phyloP scores from a whole-genome alignment of 345 rosid genomes.

The Raphanus sativus region DNA sequence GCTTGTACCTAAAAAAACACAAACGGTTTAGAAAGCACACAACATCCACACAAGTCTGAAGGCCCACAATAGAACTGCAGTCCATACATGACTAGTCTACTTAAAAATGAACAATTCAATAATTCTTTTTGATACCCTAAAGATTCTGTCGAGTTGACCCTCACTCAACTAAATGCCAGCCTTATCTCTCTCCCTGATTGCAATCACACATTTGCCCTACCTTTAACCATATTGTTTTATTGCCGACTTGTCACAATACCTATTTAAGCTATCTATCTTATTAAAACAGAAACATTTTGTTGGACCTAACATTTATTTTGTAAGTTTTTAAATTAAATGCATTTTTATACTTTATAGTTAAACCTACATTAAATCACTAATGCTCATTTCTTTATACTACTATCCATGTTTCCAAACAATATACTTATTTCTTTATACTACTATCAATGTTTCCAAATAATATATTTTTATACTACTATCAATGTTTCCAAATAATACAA shows the following conservation, averaged over 20 bases:
- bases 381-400: no score
- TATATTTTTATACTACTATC: no score
- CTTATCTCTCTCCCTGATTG: background rate
- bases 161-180: background rate
- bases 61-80: background rate
- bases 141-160: background rate
- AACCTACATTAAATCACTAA: no score
- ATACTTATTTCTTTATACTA: no score
- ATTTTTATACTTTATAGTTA: no score
- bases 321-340: no score
- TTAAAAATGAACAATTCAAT: background rate
- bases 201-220: slow-evolving; percentile 6
- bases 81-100: background rate
- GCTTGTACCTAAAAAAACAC: background rate
- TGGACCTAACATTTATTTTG: no score
- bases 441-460: no score
- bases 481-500: no score
- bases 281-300: no score
- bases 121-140: background rate
- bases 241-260: background rate
- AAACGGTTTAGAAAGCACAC: background rate
- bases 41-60: background rate
- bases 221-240: background rate
- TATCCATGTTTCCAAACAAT: no score
- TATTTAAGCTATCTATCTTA: background rate